Percentiles rank a stretch among this genome's conserved stretches.
Conservation (phyloP, 2,329 filamentous ascomycete genomes). For the Coccinonectria pachysandricola region DNA sequence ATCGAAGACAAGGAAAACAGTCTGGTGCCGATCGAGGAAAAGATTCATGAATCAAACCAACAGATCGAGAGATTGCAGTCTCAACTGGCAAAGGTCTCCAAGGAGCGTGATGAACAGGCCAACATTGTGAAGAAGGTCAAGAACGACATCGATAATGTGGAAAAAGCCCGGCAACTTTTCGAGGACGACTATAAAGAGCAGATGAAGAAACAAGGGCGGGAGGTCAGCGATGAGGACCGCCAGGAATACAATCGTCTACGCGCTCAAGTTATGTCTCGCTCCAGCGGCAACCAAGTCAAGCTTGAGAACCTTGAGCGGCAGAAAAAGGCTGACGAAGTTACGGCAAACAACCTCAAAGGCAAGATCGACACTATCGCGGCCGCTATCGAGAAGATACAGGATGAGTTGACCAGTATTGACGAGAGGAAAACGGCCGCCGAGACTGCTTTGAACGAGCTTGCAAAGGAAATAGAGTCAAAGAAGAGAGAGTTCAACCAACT, state of each 20-base stretch:
- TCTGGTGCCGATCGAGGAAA: conserved; percentile 84
- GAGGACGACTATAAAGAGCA: conserved; percentile 79
- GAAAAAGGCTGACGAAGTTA: conserved; percentile 83
- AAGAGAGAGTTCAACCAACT: conserved; percentile 84
- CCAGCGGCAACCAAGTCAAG: conserved; percentile 70
- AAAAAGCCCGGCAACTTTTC: conserved; percentile 82
- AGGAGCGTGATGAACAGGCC: conserved; percentile 65
- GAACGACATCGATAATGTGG: conserved; percentile 72
- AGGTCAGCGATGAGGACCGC: conserved; percentile 75
- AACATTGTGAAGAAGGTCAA: conserved; percentile 61
- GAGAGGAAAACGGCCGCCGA: conserved; percentile 58
- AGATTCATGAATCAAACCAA: conserved; percentile 67
- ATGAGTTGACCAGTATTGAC: conserved; percentile 57
- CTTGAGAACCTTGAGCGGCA: conserved; percentile 82
- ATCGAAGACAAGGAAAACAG: conserved; percentile 80
- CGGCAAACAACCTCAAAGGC: conserved; percentile 77
- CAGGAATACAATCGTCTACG: conserved; percentile 82
- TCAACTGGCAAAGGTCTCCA: conserved; percentile 59
- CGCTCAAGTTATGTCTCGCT: conserved; percentile 73
- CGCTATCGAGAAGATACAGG: conserved; percentile 61
- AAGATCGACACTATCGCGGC: conserved; percentile 74
- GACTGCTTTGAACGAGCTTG: conserved; percentile 53
- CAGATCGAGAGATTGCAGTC: conserved; percentile 59
- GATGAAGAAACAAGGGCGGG: conserved; percentile 76
- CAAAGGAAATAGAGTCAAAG: conserved; percentile 70